Base-by-base conservation (phyloP, 177 flowering plant genomes). In the Vitis hybrid region DNA sequence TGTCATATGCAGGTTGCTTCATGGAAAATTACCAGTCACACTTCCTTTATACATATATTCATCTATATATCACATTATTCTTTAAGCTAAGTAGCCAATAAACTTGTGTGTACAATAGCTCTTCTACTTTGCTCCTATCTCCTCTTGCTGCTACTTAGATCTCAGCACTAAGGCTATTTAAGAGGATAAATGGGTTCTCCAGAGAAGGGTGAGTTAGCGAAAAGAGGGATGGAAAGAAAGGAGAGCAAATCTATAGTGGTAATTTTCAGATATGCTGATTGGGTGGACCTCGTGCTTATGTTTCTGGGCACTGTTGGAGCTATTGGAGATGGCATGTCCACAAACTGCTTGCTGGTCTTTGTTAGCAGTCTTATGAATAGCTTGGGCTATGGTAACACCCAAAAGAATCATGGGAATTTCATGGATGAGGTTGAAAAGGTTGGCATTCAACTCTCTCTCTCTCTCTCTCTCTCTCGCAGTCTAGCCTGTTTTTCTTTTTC, bases 281-380 rank as follows among this genome's bases (percentile, higher is more conserved):
- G 90, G 89, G 46, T 81, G 56, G 97, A 94, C 75, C 64, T 81
- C 40, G 15, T 85, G 82, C 86, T 92, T 0, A 91, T 94, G 94
- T 18, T 88, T 12, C 79, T 90, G 78, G 98, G 98, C 3, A 89
- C 91, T 6, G 2, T 87, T 63, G 98, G 98, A 65, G 91, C 97
- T 21, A 83, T 94, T 56, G 97, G 94, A 65, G 98, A 94, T 87
- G 98, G 98, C 11, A 84, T 91, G 91, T 89, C 97, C 0, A 90
- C 93, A 13, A 92, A 92, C 78, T 75, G 81, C 52, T 76, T 94
- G 32, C 74, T 94, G 74, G 75, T 94, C 11, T 92, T 83, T 63
- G 92, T 87, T 57, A 89, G 96, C 83, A 80, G 78, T 35, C 72
- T 94, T 48, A 92, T 92, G 87, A 89, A 94, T 59, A 91, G 86